Conservation (phyloP, 2,329 filamentous ascomycete genomes). For the Truncatella angustata region DNA sequence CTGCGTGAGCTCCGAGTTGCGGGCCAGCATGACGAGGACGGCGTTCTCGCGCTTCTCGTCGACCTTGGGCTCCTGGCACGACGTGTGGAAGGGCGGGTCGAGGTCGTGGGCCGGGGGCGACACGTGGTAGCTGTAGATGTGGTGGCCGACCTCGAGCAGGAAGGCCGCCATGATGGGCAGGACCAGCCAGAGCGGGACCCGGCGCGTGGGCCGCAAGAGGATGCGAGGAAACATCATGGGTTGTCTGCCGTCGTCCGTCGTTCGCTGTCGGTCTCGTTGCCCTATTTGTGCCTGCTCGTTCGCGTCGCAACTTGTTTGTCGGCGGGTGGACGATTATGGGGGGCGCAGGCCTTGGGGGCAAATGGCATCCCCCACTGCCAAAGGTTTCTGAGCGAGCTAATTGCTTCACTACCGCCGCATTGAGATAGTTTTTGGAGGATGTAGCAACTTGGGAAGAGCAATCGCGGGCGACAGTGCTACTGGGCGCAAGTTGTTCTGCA, state of each 20-base stretch:
- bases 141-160: constrained; percentile 32
- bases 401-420: background rate
- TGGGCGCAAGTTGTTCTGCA: too few species aligned
- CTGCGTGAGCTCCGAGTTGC: constrained; percentile 39
- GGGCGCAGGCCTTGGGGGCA: too few species aligned
- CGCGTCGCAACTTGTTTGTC: too few species aligned
- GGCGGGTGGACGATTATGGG: too few species aligned
- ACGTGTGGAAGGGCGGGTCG: constrained; percentile 37
- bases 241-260: too few species aligned
- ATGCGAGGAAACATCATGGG: constrained; percentile 27
- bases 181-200: constrained; percentile 27
- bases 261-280: too few species aligned
- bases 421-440: background rate
- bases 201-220: constrained; percentile 29
- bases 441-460: background rate
- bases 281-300: too few species aligned
- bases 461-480: background rate
- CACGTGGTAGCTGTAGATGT: constrained; percentile 33
- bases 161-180: constrained; percentile 28
- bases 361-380: background rate
- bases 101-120: constrained; percentile 32
- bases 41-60: constrained; percentile 38
- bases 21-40: constrained; percentile 44
- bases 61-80: constrained; percentile 37
- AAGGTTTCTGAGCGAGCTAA: background rate